Conservation (phyloP, 148 eudicot genomes). For the Dianthus caryophyllus region DNA sequence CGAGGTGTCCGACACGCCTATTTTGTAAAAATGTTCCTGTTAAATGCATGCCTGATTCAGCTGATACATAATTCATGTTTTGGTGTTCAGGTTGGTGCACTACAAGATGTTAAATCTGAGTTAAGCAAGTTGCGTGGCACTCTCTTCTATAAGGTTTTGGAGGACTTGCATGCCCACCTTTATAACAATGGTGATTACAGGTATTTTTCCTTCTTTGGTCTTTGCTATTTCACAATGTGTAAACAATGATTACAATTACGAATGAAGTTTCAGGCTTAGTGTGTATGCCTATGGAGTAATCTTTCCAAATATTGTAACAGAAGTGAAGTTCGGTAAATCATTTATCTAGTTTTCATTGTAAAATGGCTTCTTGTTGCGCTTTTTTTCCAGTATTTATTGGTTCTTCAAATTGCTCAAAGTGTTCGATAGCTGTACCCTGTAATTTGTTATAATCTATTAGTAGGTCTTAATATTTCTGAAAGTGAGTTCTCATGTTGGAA, state of each 20-base stretch:
- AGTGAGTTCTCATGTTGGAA: neutral
- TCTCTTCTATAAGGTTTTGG: conserved; percentile 86
- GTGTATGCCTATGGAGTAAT: neutral
- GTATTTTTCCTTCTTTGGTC: conserved; percentile 29
- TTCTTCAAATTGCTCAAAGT: conserved; percentile 2
- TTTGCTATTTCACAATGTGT: neutral
- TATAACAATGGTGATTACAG: conserved; percentile 93
- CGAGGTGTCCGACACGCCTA: neutral
- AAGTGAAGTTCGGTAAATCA: neutral
- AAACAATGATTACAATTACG: neutral
- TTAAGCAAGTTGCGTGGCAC: conserved; percentile 79
- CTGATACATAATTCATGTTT: conserved; percentile 10
- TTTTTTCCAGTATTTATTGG: conserved; percentile 2
- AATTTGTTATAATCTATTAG: neutral
- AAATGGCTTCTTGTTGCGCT: neutral
- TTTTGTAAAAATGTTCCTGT: conserved; percentile 1
- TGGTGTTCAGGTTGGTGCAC: conserved; percentile 83
- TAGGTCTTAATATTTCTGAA: neutral
- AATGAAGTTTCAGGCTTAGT: neutral
- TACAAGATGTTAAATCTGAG: conserved; percentile 94
- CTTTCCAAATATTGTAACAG: neutral
- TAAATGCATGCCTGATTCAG: neutral
- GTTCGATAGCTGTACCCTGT: neutral
- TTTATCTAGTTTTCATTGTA: neutral
- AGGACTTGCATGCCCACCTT: conserved; percentile 95